Evolutionary conservation across 73 alveolate genomes (phyloP).

Genomic region (Breviolum minutum): DNA sequence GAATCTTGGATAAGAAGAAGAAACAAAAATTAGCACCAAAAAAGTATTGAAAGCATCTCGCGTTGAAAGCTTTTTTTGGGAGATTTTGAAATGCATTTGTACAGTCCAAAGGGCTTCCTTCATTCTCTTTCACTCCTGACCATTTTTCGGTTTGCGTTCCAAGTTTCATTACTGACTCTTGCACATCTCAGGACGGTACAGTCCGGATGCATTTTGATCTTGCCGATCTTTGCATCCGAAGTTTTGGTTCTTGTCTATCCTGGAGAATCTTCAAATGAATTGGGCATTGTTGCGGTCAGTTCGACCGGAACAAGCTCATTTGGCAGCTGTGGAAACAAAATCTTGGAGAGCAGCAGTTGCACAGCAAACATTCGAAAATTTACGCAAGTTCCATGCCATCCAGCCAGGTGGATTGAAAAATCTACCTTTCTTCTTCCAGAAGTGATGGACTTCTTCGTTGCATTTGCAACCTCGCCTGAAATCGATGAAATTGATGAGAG

Average conservation of each 20-base stretch:
- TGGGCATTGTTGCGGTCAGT: slow-evolving; percentile 45
- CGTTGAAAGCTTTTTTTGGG: background rate
- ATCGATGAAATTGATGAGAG: background rate
- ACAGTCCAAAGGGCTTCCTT: background rate
- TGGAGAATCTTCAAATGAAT: background rate
- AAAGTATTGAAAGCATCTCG: background rate
- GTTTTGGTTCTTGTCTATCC: slow-evolving; percentile 39
- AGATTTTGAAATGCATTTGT: too few species aligned
- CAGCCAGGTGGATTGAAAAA: slow-evolving; percentile 49
- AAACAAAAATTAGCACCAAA: too few species aligned
- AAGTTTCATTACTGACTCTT: background rate
- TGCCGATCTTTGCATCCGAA: background rate
- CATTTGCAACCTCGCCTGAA: background rate
- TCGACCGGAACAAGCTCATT: background rate
- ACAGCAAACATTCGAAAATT: background rate
- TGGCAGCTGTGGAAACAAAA: slow-evolving; percentile 27
- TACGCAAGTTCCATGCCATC: slow-evolving; percentile 34
- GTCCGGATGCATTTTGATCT: slow-evolving; percentile 30
- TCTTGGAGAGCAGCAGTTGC: slow-evolving; percentile 11
- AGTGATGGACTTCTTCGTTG: background rate
- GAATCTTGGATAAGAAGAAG: background rate
- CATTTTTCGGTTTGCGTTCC: background rate
- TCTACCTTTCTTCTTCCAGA: slow-evolving; percentile 38
- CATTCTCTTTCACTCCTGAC: background rate
- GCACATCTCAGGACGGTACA: slow-evolving; percentile 1